Conservation (phyloP, 2,329 filamentous ascomycete species). For the Arachnomyces sp. region DNA sequence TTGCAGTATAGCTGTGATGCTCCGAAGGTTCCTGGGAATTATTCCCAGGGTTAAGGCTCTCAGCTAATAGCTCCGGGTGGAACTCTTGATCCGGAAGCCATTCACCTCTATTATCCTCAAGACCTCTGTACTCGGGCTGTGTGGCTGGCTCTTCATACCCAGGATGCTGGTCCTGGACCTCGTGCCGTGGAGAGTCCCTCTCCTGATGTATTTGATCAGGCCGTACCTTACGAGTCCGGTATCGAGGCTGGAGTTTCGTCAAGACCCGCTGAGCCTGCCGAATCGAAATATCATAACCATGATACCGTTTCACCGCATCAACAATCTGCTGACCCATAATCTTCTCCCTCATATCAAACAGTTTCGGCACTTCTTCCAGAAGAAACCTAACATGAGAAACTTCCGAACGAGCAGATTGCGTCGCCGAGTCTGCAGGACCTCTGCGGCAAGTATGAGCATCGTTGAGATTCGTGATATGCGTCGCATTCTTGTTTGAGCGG, state of each 20-base stretch:
- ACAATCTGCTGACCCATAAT: constrained; percentile 32
- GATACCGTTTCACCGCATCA: constrained; percentile 33
- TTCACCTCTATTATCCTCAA: too few relatives aligned
- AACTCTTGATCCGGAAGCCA: too few relatives aligned
- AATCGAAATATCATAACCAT: constrained; percentile 33
- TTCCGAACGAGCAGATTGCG: constrained; percentile 31
- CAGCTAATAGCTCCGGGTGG: too few relatives aligned
- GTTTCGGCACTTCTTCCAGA: constrained; percentile 30
- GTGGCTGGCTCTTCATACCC: too few relatives aligned
- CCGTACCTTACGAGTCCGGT: constrained; percentile 10
- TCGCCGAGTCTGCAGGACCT: constrained; percentile 20
- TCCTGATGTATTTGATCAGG: constrained; percentile 1
- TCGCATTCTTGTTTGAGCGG: constrained; percentile 32
- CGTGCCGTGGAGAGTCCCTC: too few relatives aligned
- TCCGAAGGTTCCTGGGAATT: too few relatives aligned
- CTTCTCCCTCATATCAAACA: constrained; percentile 31
- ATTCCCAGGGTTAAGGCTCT: too few relatives aligned
- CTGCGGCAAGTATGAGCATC: constrained; percentile 31
- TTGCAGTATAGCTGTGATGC: too few relatives aligned
- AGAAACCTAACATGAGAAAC: constrained; percentile 33
- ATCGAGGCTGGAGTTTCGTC: constrained; percentile 26
- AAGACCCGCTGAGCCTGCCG: constrained; percentile 32
- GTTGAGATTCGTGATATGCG: constrained; percentile 33
- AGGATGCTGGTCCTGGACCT: too few relatives aligned
- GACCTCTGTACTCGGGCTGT: too few relatives aligned